Percentiles rank a stretch among this genome's conserved stretches.
Conservation (phyloP, 129 eudicot genomes). For the Daucus carota region DNA sequence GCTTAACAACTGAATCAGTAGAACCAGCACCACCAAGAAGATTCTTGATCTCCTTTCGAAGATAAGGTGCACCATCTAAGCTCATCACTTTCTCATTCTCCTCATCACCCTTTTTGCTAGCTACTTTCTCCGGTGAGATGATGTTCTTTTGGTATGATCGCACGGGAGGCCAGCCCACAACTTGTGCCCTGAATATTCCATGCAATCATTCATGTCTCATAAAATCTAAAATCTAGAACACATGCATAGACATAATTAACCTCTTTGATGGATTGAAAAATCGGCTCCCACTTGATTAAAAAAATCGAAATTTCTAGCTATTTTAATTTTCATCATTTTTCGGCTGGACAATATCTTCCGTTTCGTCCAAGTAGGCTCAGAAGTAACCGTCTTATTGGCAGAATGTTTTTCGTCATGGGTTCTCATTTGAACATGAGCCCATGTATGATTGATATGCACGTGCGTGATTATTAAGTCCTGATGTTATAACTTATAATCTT, state of each 20-base stretch:
- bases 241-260: too few species aligned
- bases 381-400: too few species aligned
- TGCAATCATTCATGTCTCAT: too few species aligned
- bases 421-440: neutral
- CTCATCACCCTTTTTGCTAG: slow-evolving; percentile 14
- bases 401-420: too few species aligned
- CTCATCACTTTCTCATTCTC: slow-evolving; percentile 30
- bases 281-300: too few species aligned
- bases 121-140: slow-evolving; percentile 35
- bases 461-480: neutral
- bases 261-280: too few species aligned
- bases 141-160: slow-evolving; percentile 68
- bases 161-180: slow-evolving; percentile 96
- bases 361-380: too few species aligned
- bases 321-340: too few species aligned
- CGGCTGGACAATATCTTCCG: too few species aligned
- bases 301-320: too few species aligned
- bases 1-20: slow-evolving; percentile 30
- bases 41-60: slow-evolving; percentile 59
- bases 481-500: too few species aligned
- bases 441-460: neutral
- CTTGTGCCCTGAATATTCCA: slow-evolving; percentile 49
- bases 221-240: too few species aligned
- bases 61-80: slow-evolving; percentile 88
- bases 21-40: slow-evolving; percentile 3